phyloP scores from a whole-genome alignment of 352 stramenopile species.

The Phytopythium sindhum region DNA sequence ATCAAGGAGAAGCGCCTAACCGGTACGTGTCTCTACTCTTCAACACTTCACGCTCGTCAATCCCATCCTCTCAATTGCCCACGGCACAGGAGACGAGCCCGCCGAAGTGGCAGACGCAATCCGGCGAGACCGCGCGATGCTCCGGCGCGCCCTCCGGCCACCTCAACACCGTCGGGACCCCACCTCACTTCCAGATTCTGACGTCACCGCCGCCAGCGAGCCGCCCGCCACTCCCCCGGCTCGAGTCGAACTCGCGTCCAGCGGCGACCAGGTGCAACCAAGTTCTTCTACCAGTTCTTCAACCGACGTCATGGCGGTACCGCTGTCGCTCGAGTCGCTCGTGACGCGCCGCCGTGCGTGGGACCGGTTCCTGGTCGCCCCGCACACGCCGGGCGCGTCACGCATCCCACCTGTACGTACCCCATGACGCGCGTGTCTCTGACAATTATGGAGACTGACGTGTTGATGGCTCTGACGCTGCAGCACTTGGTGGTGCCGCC shows the following conservation, averaged over 20 bases:
- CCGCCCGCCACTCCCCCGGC: conserved; percentile 14
- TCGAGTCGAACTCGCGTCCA: conserved; percentile 7
- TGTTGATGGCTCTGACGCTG: background rate
- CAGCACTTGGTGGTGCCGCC: conserved; percentile 3
- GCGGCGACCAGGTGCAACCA: background rate
- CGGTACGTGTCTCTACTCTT: too few species aligned
- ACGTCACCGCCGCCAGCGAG: background rate
- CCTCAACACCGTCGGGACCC: background rate
- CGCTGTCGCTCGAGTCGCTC: conserved; percentile 27
- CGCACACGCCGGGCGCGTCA: conserved; percentile 23
- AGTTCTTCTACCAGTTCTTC: background rate
- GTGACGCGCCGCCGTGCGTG: conserved; percentile 32
- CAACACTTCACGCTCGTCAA: too few species aligned
- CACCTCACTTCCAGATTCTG: background rate
- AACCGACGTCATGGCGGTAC: conserved; percentile 7
- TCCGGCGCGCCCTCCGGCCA: background rate
- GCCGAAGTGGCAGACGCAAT: background rate
- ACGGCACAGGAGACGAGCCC: background rate
- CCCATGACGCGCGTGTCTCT: background rate
- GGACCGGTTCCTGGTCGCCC: conserved; percentile 29
- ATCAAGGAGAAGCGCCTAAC: conserved; percentile 5
- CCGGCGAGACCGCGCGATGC: background rate
- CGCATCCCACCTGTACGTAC: conserved; percentile 35
- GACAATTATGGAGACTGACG: too few species aligned
- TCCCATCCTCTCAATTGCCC: too few species aligned